Evolutionary conservation across 1,284 basidiomycete genomes (phyloP).

Genomic region (Ceratobasidium sp.): DNA sequence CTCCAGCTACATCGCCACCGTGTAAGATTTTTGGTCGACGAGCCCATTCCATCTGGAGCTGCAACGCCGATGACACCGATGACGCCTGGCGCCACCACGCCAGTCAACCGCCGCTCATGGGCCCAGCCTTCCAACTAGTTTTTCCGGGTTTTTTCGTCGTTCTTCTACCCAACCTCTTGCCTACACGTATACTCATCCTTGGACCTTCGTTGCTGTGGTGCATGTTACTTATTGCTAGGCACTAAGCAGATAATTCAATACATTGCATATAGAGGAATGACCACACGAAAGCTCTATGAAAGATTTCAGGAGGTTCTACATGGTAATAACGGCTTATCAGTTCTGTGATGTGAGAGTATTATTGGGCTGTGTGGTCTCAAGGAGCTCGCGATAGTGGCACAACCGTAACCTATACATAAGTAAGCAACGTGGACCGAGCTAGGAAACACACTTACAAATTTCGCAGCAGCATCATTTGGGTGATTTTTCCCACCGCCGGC

Average conservation of each 20-base stretch:
- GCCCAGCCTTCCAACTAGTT: slow-evolving; percentile 14
- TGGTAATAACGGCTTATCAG: background rate
- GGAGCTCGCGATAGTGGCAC: slow-evolving; percentile 41
- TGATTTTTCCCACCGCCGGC: slow-evolving; percentile 95
- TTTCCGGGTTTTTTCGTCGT: background rate
- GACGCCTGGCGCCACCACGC: slow-evolving; percentile 35
- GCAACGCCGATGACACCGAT: slow-evolving; percentile 42
- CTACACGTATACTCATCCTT: slow-evolving; percentile 12
- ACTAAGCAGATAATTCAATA: slow-evolving; percentile 28
- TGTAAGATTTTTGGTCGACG: slow-evolving; percentile 65
- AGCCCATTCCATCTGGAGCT: slow-evolving; percentile 41
- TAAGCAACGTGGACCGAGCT: background rate
- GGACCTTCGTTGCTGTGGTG: slow-evolving; percentile 18
- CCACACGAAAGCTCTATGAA: background rate
- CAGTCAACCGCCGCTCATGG: slow-evolving; percentile 26
- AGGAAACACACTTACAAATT: slow-evolving; percentile 72
- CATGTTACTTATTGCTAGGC: slow-evolving; percentile 17
- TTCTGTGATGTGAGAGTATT: background rate
- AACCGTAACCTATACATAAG: slow-evolving; percentile 36
- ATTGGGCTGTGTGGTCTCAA: slow-evolving; percentile 7
- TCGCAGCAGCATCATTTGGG: slow-evolving; percentile 94
- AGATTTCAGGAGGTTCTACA: background rate
- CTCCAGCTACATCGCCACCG: slow-evolving; percentile 77
- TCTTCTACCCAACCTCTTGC: background rate
- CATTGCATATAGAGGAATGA: slow-evolving; percentile 11